Evolutionary conservation across 495 filamentous ascomycete species (phyloP), one percentile per base, ranked within the genome.

Genomic region (Aspergillus wentii): DNA sequence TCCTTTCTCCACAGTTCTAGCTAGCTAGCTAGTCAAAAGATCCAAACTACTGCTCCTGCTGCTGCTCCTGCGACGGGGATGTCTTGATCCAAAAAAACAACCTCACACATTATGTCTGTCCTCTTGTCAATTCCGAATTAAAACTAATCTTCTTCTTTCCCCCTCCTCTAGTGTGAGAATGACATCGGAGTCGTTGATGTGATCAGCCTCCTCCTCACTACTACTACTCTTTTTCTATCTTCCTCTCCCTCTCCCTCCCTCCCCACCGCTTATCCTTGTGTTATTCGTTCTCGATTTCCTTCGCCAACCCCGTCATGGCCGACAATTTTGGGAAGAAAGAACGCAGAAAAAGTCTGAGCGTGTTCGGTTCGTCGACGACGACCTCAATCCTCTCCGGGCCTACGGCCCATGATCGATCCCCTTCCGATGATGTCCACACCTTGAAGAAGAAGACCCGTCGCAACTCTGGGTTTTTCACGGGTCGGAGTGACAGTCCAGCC

Each of bases 401-500:
- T 7, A 30, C 16, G 19, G 28, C 54, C 31, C 62, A 67, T 39
- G 51, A 55, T 32, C 59, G 65, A 22, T 61, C 65, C 17, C 56
- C 68, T 6, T 63, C 62, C 3, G 64, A 69, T 41, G 66, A 66
- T 37, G 36, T 35, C 20, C 48, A 58, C 16, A 46, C 51, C 13
- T 41, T 55, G 46, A 58, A 56, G 17, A 68, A 65, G 48, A 65
- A 59, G 51, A 17, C 30, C 35, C 68, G 64, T 26, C 65, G 64
- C 44, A 69, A 71, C 41, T 71, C 68, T 3, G 57, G 62, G 13
- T 71, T 71, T 40, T 69, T 71, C 51, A 57, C 64, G 30, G 45
- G 43, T 38, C 46, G 52, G 29, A 52, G 53, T 39, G 40, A 48
- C 20, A 62, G 55, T 38, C 55, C 57, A 13, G 43, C 30, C 14